Percentiles rank a stretch among this genome's conserved stretches.
These are phyloP conservation scores for Auricularia heimuer DNA, from an alignment of 768 basidiomycete species.

Conservation along the genomic window DNA sequence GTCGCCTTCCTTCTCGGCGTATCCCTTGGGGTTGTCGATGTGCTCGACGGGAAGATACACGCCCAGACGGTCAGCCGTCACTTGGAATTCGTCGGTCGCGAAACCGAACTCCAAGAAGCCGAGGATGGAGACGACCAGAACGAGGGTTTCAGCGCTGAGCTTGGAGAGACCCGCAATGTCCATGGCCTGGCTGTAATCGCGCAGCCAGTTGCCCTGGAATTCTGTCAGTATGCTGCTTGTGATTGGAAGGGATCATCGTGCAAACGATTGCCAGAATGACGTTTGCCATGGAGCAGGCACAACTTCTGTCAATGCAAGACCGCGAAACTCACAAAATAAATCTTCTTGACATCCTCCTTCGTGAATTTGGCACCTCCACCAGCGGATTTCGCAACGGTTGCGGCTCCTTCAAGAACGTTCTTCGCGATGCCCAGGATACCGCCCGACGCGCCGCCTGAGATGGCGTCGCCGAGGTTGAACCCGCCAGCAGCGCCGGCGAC, in stretches of 20 bases:
- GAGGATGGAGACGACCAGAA: slow-evolving; percentile 47
- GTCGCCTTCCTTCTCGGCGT: slow-evolving; percentile 60
- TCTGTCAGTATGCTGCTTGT: too few relatives aligned
- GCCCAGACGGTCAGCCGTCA: slow-evolving; percentile 61
- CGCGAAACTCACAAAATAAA: slow-evolving; percentile 43
- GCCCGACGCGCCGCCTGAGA: slow-evolving; percentile 29
- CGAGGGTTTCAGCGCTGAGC: slow-evolving; percentile 51
- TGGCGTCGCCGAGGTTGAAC: background rate
- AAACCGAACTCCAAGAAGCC: slow-evolving; percentile 58
- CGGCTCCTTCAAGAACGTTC: slow-evolving; percentile 24
- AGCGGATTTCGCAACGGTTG: slow-evolving; percentile 17
- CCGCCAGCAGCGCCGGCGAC: slow-evolving; percentile 14
- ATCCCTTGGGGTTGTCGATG: slow-evolving; percentile 71
- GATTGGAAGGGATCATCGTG: background rate
- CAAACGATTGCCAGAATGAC: background rate
- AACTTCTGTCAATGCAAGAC: background rate
- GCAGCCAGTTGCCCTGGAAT: slow-evolving; percentile 52
- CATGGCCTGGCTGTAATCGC: slow-evolving; percentile 67
- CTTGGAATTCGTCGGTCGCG: slow-evolving; percentile 58
- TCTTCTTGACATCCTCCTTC: slow-evolving; percentile 55
- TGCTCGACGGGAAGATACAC: slow-evolving; percentile 74
- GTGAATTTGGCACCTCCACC: slow-evolving; percentile 49
- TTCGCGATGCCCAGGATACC: slow-evolving; percentile 44
- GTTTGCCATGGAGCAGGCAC: background rate
- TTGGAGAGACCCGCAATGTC: slow-evolving; percentile 63